Evolutionary conservation across 192 early-diverging fungal species (phyloP).

Genomic region (Podila minutissima): DNA sequence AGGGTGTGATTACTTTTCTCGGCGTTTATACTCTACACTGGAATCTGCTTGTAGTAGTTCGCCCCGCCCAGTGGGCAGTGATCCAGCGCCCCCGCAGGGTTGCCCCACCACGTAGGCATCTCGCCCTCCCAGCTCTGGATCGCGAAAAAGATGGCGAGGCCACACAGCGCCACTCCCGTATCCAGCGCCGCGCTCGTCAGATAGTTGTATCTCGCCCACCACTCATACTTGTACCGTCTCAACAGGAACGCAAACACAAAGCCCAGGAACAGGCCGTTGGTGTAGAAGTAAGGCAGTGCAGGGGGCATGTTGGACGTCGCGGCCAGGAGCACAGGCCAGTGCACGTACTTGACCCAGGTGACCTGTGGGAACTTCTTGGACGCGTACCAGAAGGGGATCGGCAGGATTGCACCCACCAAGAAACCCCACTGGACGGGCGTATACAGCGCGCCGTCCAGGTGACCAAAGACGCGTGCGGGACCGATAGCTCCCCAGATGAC

Average conservation of each 20-base stretch:
- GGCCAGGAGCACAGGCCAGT: slow-evolving; percentile 55
- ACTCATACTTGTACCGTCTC: too few species aligned
- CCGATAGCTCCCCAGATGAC: slow-evolving; percentile 82
- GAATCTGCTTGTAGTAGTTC: too few species aligned
- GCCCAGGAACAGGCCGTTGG: too few species aligned
- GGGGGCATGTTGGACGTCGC: not conserved
- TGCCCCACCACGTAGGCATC: slow-evolving; percentile 22
- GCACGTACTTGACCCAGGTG: slow-evolving; percentile 50
- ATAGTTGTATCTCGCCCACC: too few species aligned
- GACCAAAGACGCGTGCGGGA: slow-evolving; percentile 64
- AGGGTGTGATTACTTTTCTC: too few species aligned
- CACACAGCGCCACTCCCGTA: slow-evolving; percentile 60
- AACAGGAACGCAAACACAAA: too few species aligned
- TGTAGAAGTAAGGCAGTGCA: slow-evolving; percentile 1
- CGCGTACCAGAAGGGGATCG: too few species aligned
- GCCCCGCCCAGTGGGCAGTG: not conserved
- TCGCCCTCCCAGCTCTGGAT: slow-evolving; percentile 1
- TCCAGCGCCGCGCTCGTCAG: slow-evolving; percentile 59
- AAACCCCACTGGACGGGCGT: not conserved
- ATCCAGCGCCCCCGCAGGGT: slow-evolving; percentile 4
- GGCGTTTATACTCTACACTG: too few species aligned
- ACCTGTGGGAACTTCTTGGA: too few species aligned
- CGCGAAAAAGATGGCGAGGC: slow-evolving; percentile 56
- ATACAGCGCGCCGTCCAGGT: slow-evolving; percentile 15
- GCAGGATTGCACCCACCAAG: not conserved